phyloP scores from a whole-genome alignment of 495 filamentous ascomycete genomes.

The Penicillium macrosclerotiorum region DNA sequence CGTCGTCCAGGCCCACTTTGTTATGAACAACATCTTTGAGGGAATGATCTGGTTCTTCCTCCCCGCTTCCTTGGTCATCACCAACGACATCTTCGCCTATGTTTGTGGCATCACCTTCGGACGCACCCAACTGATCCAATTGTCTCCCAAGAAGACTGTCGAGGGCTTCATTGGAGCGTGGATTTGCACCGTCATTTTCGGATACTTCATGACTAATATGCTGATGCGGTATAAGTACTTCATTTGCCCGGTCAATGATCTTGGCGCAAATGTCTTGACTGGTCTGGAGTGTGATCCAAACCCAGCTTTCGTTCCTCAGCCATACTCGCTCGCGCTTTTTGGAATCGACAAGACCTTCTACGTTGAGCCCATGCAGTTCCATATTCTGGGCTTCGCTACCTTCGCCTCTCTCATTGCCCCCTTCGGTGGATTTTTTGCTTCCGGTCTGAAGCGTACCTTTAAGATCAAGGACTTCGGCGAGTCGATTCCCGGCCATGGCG shows the following conservation, averaged over 20 bases:
- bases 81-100: constrained; percentile 98
- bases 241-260: constrained; percentile 95
- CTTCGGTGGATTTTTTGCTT: constrained; percentile 98
- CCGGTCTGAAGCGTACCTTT: constrained; percentile 96
- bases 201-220: constrained; percentile 76
- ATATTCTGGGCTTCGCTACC: constrained; percentile 84
- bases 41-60: constrained; percentile 99
- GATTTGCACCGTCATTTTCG: constrained; percentile 89
- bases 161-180: constrained; percentile 98
- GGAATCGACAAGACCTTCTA: constrained; percentile 57
- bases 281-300: constrained; percentile 93
- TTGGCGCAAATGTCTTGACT: constrained; percentile 87
- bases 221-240: constrained; percentile 95
- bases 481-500: constrained; percentile 94
- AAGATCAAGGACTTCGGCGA: constrained; percentile 99
- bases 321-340: constrained; percentile 69
- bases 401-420: constrained; percentile 97
- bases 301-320: constrained; percentile 80
- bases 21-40: constrained; percentile 99
- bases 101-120: constrained; percentile 97
- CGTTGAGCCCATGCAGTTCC: constrained; percentile 91
- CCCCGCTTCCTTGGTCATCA: constrained; percentile 91
- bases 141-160: constrained; percentile 99
- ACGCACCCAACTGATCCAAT: constrained; percentile 92
- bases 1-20: constrained; percentile 96